Percentiles rank a stretch among this genome's conserved stretches.
Evolutionary conservation across 139 green algal species (phyloP).

Genomic region (Micractinium sp.): DNA sequence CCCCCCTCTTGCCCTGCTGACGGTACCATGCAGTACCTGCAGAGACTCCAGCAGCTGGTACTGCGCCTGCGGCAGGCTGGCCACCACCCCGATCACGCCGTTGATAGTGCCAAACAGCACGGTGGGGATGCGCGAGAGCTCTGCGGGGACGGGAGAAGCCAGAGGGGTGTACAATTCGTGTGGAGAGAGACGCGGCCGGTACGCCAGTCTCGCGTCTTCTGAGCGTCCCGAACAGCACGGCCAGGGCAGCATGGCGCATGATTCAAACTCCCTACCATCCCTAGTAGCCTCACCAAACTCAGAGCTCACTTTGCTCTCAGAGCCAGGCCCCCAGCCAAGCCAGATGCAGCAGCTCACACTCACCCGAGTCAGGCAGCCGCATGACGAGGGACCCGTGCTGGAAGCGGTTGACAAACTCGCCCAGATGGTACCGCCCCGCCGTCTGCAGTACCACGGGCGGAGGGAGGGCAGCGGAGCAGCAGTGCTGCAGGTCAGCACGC

Average conservation of each 20-base stretch:
- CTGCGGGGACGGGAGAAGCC: neutral
- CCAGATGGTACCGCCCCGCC: slow-evolving; percentile 90
- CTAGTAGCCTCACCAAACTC: too few relatives aligned
- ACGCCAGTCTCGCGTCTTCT: too few relatives aligned
- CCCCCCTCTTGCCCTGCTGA: too few relatives aligned
- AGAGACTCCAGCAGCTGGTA: slow-evolving; percentile 79
- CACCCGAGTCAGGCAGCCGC: slow-evolving; percentile 83
- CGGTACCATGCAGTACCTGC: slow-evolving; percentile 52
- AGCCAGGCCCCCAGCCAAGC: neutral
- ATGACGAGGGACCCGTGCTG: slow-evolving; percentile 94
- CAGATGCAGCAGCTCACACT: neutral
- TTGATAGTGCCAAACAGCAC: slow-evolving; percentile 91
- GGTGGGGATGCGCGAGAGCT: slow-evolving; percentile 74
- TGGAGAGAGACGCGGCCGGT: too few relatives aligned
- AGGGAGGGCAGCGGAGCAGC: neutral
- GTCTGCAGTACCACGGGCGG: slow-evolving; percentile 34
- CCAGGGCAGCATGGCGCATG: too few relatives aligned
- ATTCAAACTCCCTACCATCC: too few relatives aligned
- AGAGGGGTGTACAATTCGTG: too few relatives aligned
- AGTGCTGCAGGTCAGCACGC: neutral
- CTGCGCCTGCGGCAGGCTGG: slow-evolving; percentile 71
- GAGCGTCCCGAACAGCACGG: neutral
- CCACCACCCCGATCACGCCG: slow-evolving; percentile 92
- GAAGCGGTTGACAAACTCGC: slow-evolving; percentile 95
- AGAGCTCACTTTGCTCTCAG: too few relatives aligned